Base-by-base conservation (phyloP, 441 rosid genomes). In the Croton setiger region DNA sequence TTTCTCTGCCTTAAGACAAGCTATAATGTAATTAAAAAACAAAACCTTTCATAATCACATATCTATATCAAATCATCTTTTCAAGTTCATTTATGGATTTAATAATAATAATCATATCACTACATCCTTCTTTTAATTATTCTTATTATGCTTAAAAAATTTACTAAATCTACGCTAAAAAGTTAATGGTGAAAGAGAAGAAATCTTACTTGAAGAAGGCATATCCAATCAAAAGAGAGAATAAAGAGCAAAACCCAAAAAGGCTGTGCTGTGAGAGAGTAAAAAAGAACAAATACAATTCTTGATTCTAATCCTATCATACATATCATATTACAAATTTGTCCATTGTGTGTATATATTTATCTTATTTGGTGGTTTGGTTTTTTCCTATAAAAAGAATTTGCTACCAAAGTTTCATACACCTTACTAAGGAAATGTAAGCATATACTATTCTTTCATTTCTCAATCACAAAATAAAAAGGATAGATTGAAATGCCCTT, bases 181-280 rank as follows among this genome's bases (percentile, higher is more conserved):
- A 23, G 55, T 31, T n/a, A 44, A 68, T 11, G 33, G 45, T 67
- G 52, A 33, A 44, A 45, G 18, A 45, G 53, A 44, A 23, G 20
- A 67, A 41, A 53, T 66, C 4, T 66, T 53, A 67, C 41, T 67
- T 43, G 36, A 54, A 54, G 43, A 23, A 52, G 70, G 60, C 53
- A 54, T 67, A 47, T 53, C 69, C 69, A 37, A 66, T 66, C 37
- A 53, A 66, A 39, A 53, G 60, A 20, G 4, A 23, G 60, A 53
- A 53, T 66, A 53, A 53, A 39, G 60, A 66, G 33, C 37, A 52
- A 54, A 13, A 36, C 51, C 59, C 48, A 52, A 65, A 55, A 52
- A 52, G 69, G 35, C 47, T 53, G 37, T n/a, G n/a, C n/a, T n/a
- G n/a, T n/a, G n/a, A 7, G n/a, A 12, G 0, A 27, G 11, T 39